Evolutionary conservation across 495 filamentous ascomycete species (phyloP).

Genomic region (Tuber melanosporum): DNA sequence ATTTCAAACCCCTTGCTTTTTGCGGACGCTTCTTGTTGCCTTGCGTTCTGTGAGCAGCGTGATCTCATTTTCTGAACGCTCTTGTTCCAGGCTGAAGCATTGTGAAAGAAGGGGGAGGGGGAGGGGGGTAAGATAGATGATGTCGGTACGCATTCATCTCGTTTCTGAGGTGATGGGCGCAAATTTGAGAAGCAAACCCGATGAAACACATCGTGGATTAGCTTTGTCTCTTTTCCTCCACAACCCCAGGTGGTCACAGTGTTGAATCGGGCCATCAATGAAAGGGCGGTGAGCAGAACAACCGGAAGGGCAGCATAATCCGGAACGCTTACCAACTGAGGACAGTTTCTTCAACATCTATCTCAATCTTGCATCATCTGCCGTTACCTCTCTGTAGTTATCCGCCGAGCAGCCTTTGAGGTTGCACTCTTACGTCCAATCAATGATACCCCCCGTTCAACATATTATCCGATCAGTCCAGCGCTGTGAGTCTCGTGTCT

Average conservation of each 20-base stretch:
- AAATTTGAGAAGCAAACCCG: slow-evolving; percentile 1
- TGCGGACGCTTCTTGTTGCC: slow-evolving; percentile 30
- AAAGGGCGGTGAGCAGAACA: slow-evolving; percentile 17
- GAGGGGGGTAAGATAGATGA: slow-evolving; percentile 13
- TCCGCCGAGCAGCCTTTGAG: slow-evolving; percentile 29
- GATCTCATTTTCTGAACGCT: slow-evolving; percentile 23
- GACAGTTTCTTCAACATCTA: slow-evolving; percentile 31
- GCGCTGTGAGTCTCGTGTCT: slow-evolving; percentile 36
- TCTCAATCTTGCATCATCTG: slow-evolving; percentile 41
- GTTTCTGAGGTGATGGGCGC: slow-evolving; percentile 20
- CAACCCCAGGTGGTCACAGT: background rate
- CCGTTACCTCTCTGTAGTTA: slow-evolving; percentile 39
- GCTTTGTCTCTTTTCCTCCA: background rate
- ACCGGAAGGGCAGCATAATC: slow-evolving; percentile 35
- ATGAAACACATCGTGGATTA: background rate
- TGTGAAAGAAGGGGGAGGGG: background rate
- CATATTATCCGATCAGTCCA: slow-evolving; percentile 39
- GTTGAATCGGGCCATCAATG: background rate
- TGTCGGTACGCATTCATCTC: slow-evolving; percentile 28
- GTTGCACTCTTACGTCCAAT: slow-evolving; percentile 27
- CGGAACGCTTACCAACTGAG: slow-evolving; percentile 37
- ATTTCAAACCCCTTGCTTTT: slow-evolving; percentile 35
- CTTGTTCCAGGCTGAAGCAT: slow-evolving; percentile 19
- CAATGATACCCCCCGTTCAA: slow-evolving; percentile 27
- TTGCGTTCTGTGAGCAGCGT: slow-evolving; percentile 14